Evolutionary conservation across 164 flowering plant species (phyloP).

Genomic region (Vitis amurensis): DNA sequence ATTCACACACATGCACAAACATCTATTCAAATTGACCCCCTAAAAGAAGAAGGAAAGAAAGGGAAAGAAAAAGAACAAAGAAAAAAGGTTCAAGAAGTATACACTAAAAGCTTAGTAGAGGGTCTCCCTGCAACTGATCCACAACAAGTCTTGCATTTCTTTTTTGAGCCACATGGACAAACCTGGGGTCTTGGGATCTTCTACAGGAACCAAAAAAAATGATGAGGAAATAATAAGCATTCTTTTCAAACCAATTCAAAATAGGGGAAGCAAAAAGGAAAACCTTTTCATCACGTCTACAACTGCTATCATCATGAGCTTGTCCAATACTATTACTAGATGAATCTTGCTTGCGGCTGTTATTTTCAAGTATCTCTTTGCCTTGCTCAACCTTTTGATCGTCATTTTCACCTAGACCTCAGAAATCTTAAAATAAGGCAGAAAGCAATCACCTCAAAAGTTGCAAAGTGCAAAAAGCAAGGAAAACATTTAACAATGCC

Average conservation of each 20-base stretch:
- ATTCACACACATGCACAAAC: too few relatives aligned
- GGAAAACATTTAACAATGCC: background rate
- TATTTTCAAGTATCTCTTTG: slow-evolving; percentile 15
- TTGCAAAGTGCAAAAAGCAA: background rate
- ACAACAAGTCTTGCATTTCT: slow-evolving; percentile 88
- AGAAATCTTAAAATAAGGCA: background rate
- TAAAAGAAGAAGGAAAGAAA: background rate
- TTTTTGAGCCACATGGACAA: slow-evolving; percentile 94
- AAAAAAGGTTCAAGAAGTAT: slow-evolving; percentile 25
- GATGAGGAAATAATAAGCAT: background rate
- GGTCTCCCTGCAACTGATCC: slow-evolving; percentile 53
- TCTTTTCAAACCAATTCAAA: slow-evolving; percentile 1
- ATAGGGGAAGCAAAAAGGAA: slow-evolving; percentile 3
- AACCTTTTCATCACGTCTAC: slow-evolving; percentile 43
- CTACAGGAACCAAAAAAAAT: slow-evolving; percentile 32
- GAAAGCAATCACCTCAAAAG: background rate
- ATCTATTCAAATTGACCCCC: too few relatives aligned
- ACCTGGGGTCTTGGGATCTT: slow-evolving; percentile 68
- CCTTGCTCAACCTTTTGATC: slow-evolving; percentile 25
- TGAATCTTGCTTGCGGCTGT: slow-evolving; percentile 11
- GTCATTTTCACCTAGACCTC: slow-evolving; percentile 19
- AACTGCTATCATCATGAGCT: slow-evolving; percentile 22
- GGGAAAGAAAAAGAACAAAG: background rate
- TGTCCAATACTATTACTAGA: slow-evolving; percentile 18
- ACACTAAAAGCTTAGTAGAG: slow-evolving; percentile 45